Conservation (phyloP, 495 filamentous ascomycete genomes). For the Alectoria sarmentosa region DNA sequence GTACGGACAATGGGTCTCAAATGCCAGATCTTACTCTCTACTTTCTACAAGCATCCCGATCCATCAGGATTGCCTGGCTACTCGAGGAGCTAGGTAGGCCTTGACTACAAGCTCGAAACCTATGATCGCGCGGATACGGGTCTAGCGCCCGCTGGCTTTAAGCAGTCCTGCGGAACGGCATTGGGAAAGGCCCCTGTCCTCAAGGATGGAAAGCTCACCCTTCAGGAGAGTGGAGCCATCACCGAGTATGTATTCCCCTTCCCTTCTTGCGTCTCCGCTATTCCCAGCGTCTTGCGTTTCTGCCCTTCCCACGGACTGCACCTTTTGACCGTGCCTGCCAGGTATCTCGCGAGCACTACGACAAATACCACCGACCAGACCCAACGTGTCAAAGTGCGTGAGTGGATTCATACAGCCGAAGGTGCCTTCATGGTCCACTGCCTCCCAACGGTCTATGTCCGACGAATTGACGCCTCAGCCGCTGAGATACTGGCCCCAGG, state of each 20-base stretch:
- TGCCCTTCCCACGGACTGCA: not conserved
- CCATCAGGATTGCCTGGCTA: constrained; percentile 37
- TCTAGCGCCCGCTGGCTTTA: constrained; percentile 30
- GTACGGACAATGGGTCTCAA: not conserved
- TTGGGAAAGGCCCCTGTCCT: constrained; percentile 35
- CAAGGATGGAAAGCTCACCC: constrained; percentile 28
- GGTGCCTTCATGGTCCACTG: constrained; percentile 33
- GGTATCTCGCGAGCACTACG: constrained; percentile 37
- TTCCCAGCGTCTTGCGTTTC: not conserved
- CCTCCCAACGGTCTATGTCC: constrained; percentile 32
- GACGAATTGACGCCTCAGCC: constrained; percentile 24
- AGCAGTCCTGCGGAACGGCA: constrained; percentile 26
- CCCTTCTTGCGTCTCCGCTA: not conserved
- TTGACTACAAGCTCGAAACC: constrained; percentile 30
- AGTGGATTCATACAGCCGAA: constrained; percentile 37
- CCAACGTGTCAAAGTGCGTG: constrained; percentile 26
- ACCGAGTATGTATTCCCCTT: constrained; percentile 20
- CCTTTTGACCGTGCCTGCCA: constrained; percentile 3
- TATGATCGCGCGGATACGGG: constrained; percentile 27
- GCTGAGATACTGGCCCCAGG: constrained; percentile 26
- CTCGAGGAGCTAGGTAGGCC: constrained; percentile 32
- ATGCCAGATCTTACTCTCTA: constrained; percentile 36
- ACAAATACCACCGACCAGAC: constrained; percentile 21
- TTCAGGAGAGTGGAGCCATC: constrained; percentile 38
- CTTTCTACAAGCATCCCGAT: constrained; percentile 37